phyloP scores from a whole-genome alignment of 257 asterid species.

The Solanum sejunctum region DNA sequence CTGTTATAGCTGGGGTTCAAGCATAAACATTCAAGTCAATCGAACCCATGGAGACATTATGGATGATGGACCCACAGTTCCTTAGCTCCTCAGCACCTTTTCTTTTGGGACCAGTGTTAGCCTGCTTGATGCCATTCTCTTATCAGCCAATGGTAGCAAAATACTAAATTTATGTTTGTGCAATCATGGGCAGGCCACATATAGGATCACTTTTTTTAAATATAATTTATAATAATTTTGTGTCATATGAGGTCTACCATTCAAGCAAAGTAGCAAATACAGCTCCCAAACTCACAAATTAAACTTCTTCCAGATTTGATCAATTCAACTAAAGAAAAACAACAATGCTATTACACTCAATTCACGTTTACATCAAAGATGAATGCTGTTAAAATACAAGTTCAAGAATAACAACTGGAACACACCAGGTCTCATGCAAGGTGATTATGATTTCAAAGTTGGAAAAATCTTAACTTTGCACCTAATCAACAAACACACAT shows the following conservation, averaged over 20 bases:
- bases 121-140: neutral
- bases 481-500: neutral
- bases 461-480: neutral
- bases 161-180: neutral
- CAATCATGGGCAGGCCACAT: neutral
- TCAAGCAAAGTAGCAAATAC: neutral
- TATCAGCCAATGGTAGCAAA: neutral
- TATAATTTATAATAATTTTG: neutral
- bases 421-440: neutral
- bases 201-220: neutral
- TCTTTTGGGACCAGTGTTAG: neutral
- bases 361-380: neutral
- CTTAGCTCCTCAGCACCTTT: neutral
- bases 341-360: neutral
- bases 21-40: neutral
- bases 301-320: neutral
- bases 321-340: neutral
- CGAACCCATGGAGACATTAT: neutral
- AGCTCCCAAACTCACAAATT: neutral
- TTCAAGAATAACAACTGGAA: neutral
- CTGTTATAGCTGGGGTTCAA: neutral
- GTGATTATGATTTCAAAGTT: neutral
- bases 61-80: neutral
- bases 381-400: neutral
- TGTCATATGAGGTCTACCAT: neutral